These are phyloP conservation scores for Colletotrichum cuscutae DNA, from an alignment of 2,329 filamentous ascomycete genomes.

Conservation along the genomic window DNA sequence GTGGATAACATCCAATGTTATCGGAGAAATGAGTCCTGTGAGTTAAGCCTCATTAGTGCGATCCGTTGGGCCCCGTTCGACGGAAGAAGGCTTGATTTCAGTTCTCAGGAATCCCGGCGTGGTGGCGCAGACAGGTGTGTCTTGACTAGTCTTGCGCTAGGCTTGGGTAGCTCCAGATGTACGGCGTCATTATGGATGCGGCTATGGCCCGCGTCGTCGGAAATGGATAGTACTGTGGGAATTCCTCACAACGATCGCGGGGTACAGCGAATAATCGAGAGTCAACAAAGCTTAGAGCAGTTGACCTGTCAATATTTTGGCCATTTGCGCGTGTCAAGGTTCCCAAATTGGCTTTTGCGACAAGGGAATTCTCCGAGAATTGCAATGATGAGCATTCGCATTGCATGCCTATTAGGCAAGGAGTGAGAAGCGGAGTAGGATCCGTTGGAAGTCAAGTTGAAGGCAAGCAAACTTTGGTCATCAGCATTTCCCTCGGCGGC, in stretches of 20 bases:
- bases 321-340: neutral
- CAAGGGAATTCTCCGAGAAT: neutral
- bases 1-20: neutral
- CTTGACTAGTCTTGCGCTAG: neutral
- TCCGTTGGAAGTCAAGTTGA: neutral
- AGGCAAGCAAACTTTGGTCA: neutral
- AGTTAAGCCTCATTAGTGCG: neutral
- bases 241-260: neutral
- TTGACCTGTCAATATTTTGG: neutral
- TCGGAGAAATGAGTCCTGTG: neutral
- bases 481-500: neutral
- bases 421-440: neutral
- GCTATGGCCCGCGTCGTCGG: neutral
- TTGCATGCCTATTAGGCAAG: neutral
- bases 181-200: conserved; percentile 5
- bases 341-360: neutral
- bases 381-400: neutral
- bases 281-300: neutral
- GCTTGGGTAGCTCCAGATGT: neutral
- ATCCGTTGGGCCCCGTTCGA: neutral
- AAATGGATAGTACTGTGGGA: neutral
- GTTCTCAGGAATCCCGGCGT: neutral
- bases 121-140: neutral
- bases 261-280: neutral
- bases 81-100: neutral